Base-by-base conservation (phyloP, 2,329 filamentous ascomycete species). In the Thermochaetoides dissita region DNA sequence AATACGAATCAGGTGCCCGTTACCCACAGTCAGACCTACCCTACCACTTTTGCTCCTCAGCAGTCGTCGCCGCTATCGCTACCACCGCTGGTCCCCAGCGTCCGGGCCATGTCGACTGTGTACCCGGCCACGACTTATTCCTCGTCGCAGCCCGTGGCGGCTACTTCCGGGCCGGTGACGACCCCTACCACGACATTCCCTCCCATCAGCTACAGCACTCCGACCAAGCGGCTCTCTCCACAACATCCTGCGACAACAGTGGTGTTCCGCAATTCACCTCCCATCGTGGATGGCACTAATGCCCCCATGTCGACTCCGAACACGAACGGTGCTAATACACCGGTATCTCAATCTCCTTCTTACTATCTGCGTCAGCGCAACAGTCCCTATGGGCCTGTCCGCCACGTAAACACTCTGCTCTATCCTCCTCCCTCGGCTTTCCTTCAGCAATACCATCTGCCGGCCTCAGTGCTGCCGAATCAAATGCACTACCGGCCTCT, bases 341-440 rank as follows among this genome's bases (percentile, higher is more conserved):
- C 81, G 6, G 75, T 77, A 36, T 81, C 84, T 30, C 74, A 91
- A 49, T 96, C 91, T 30, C 89, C 89, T 1, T 88, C 84, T 8
- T 76, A 85, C 55, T 93, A 93, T 61, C 69, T 95, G 33, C 82
- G 84, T 55, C 85, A 94, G 58, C 76, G 91, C 43, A 80, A 84
- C 49, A 96, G 89, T 42, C 91, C 91, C 3, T 96, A 96, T 62
- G 84, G 86, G 49, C 89, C 89, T 1, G 81, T 95, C 34, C 82
- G 88, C 41, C 76, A 85, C 46, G 85, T 95, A 45, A 87, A 91
- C 52, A 94, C 86, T 1, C 73, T 96, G n/a, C 69, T 95, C 30
- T 86, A 91, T 45, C 88, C 88, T 30, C 85, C 87, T 6, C 84
- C 87, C 0, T 83, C 84, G 24, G 72, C 78, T 7, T 85, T 85